Evolutionary conservation across 371 early-diverging fungal genomes (phyloP).

Genomic region (Mucor irregularis): DNA sequence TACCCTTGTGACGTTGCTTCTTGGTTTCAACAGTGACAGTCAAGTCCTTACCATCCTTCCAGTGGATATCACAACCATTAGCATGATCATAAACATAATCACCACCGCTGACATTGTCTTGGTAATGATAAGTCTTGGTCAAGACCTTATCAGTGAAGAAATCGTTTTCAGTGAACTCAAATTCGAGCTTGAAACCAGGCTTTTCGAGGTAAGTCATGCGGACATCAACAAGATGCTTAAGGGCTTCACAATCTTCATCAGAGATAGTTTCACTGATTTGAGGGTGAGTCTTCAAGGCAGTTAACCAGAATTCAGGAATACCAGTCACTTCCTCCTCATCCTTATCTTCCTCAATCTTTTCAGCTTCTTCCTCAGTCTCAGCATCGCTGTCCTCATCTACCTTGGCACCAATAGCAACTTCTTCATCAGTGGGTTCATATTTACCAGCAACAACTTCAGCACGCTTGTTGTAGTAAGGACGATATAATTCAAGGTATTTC

Average conservation of each 20-base stretch:
- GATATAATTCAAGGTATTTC: conserved; percentile 85
- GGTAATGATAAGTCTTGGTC: conserved; percentile 89
- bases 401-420: conserved; percentile 67
- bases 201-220: conserved; percentile 79
- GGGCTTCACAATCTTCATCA: conserved; percentile 83
- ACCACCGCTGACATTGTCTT: conserved; percentile 71
- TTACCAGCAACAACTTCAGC: conserved; percentile 73
- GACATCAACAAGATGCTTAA: conserved; percentile 86
- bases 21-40: conserved; percentile 90
- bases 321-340: conserved; percentile 54
- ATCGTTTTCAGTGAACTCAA: conserved; percentile 87
- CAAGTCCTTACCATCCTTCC: conserved; percentile 96
- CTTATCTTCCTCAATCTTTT: conserved; percentile 38
- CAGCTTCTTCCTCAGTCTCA: conserved; percentile 33
- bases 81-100: conserved; percentile 89
- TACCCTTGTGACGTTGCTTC: conserved; percentile 97
- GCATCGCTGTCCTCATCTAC: conserved; percentile 50
- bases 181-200: conserved; percentile 91
- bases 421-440: conserved; percentile 86
- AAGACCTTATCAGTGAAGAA: conserved; percentile 85
- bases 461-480: conserved; percentile 90
- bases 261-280: conserved; percentile 81
- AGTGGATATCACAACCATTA: conserved; percentile 85
- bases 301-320: conserved; percentile 94
- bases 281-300: conserved; percentile 84